Evolutionary conservation across 2,329 filamentous ascomycete species (phyloP), one percentile per base, ranked within the genome.

Genomic region (Sporothrix sp.): DNA sequence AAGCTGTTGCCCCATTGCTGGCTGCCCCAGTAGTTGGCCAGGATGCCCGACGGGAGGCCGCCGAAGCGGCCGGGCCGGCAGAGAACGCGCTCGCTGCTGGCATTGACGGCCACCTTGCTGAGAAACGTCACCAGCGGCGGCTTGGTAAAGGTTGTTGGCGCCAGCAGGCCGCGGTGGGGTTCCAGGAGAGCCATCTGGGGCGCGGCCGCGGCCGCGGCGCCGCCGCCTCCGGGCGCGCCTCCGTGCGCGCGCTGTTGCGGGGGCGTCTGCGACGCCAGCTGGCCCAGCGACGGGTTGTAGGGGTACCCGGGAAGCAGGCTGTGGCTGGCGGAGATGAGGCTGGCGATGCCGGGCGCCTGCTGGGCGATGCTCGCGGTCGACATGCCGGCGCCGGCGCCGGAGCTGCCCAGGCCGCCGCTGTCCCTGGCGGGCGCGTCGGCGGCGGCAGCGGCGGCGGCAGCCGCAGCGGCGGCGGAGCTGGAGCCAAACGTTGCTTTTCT

Each of bases 1-100:
- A 56, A 59, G 6, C 59, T 59, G 1, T 63, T 59, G 38, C 63
- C 67, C 87, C 89, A 95, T 42, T 89, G 83, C 51, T 81, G 85
- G 60, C 83, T 94, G 45, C 91, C 91, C 91, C 91, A 97, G 51
- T 94, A 78, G 63, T 97, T 97, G 28, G 90, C 90, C 71, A 95
- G 79, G 54, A 96, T 81, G 13, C 87, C 88, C 45, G 85, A 86
- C 1, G 90, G 87, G 67, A 95, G 80, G 20, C 78, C 78, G 37
- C 84, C 79, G n/a, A 75, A 75, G 42, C 73, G 78, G n/a, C 81
- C 81, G 16, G 81, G 66, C 3, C 76, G 44, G 14, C 38, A 76
- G 51, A 88, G 72, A 2, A 81, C 80, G 54, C 84, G 78, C 61
- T 95, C 89, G 47, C 83, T 84, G 58, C 84, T 87, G 14, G 91